Evolutionary conservation across 176 grass and related monocot species (phyloP).

Genomic region (Hordeum marinum): DNA sequence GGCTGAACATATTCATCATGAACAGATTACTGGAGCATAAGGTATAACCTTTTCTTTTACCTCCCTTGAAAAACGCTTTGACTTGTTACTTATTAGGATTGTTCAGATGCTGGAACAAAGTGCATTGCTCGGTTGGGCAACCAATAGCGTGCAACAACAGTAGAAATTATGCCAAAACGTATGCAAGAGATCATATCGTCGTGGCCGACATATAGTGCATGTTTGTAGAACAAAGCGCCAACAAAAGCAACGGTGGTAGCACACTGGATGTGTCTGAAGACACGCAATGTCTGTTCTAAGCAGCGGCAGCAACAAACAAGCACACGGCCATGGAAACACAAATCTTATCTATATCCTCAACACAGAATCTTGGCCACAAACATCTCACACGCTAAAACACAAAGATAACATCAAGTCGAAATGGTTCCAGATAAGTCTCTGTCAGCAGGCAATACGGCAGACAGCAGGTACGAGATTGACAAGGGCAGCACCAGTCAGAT

Average conservation of each 20-base stretch:
- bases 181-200: not conserved
- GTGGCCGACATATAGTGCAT: not conserved
- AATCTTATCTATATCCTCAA: constrained; percentile 10
- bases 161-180: not conserved
- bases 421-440: constrained; percentile 7
- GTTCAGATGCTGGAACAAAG: too few species aligned
- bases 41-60: too few species aligned
- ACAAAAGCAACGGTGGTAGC: not conserved
- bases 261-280: not conserved
- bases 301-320: not conserved
- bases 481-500: constrained; percentile 13
- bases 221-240: not conserved
- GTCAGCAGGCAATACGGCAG: not conserved
- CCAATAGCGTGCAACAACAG: too few species aligned
- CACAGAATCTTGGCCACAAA: not conserved
- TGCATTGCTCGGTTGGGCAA: too few species aligned
- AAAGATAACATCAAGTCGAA: not conserved
- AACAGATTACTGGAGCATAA: too few species aligned
- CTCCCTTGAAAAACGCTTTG: too few species aligned
- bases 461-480: constrained; percentile 18
- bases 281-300: not conserved
- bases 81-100: too few species aligned
- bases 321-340: not conserved
- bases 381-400: not conserved
- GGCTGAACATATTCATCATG: too few species aligned